Percentiles rank a stretch among this genome's conserved stretches.
phyloP scores from a whole-genome alignment of 257 asterid species.

The Eucommia ulmoides region DNA sequence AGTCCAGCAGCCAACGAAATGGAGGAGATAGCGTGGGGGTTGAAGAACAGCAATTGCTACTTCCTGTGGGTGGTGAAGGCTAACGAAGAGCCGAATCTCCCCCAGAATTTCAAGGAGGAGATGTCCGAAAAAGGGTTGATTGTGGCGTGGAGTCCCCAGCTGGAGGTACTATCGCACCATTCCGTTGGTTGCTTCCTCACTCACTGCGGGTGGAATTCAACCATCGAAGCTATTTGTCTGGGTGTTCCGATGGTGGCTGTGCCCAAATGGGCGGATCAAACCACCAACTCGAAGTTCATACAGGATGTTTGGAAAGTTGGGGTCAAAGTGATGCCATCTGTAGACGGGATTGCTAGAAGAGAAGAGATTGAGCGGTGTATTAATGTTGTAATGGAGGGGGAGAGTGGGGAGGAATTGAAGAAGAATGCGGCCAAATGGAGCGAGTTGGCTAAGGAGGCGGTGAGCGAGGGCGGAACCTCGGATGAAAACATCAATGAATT shows the following conservation, averaged over 20 bases:
- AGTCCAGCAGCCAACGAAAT: constrained; percentile 29
- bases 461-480: constrained; percentile 51
- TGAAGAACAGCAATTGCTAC: constrained; percentile 21
- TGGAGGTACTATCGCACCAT: constrained; percentile 30
- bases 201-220: constrained; percentile 86
- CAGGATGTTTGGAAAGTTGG: constrained; percentile 63
- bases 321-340: constrained; percentile 29
- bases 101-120: constrained; percentile 16
- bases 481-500: constrained; percentile 32
- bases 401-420: constrained; percentile 42
- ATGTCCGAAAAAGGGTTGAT: constrained; percentile 19
- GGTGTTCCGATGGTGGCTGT: constrained; percentile 75
- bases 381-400: constrained; percentile 43
- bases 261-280: constrained; percentile 84
- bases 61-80: constrained; percentile 54
- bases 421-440: constrained; percentile 42
- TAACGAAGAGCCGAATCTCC: constrained; percentile 27
- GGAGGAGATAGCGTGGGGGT: constrained; percentile 48
- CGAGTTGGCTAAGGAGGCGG: constrained; percentile 47
- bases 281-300: constrained; percentile 53
- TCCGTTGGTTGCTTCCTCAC: constrained; percentile 63
- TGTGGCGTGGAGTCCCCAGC: constrained; percentile 60
- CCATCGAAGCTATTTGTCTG: constrained; percentile 45
- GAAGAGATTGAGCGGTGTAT: constrained; percentile 49
- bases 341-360: constrained; percentile 35